Evolutionary conservation across 148 eudicot species (phyloP).

Genomic region (Chenopodium suecicum): DNA sequence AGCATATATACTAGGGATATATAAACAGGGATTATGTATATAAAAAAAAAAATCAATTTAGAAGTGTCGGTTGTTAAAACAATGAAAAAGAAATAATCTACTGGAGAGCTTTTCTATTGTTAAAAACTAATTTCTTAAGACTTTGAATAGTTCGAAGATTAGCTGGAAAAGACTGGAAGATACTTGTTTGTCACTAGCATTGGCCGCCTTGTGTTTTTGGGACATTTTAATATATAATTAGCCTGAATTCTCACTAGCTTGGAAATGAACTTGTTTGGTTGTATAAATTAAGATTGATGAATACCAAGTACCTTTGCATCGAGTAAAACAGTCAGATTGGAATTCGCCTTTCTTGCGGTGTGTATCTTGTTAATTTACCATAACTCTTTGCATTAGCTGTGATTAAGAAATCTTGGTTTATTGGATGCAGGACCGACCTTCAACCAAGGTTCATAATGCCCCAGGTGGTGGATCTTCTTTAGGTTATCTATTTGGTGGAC

Average conservation of each 20-base stretch:
- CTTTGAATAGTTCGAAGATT: neutral
- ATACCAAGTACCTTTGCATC: too few relatives aligned
- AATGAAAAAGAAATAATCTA: neutral
- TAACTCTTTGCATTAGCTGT: neutral
- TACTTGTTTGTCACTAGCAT: neutral
- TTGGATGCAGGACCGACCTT: constrained; percentile 58
- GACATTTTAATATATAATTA: neutral
- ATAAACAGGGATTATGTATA: neutral
- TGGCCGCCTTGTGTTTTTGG: neutral
- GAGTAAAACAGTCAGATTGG: neutral
- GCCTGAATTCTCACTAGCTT: neutral
- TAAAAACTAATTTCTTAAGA: neutral
- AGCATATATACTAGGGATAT: neutral
- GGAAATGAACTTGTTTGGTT: neutral
- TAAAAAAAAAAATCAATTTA: too few relatives aligned
- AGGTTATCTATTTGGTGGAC: constrained; percentile 33
- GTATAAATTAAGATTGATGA: neutral
- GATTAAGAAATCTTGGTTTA: neutral
- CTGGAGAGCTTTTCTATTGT: neutral
- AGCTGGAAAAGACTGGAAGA: neutral
- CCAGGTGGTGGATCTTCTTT: constrained; percentile 37
- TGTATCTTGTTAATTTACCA: neutral
- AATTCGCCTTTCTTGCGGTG: neutral
- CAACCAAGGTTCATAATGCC: constrained; percentile 39
- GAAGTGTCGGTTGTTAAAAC: neutral